These are phyloP conservation scores for Streptanthus diversifolius DNA, from an alignment of 345 rosid genomes.

Conservation along the genomic window DNA sequence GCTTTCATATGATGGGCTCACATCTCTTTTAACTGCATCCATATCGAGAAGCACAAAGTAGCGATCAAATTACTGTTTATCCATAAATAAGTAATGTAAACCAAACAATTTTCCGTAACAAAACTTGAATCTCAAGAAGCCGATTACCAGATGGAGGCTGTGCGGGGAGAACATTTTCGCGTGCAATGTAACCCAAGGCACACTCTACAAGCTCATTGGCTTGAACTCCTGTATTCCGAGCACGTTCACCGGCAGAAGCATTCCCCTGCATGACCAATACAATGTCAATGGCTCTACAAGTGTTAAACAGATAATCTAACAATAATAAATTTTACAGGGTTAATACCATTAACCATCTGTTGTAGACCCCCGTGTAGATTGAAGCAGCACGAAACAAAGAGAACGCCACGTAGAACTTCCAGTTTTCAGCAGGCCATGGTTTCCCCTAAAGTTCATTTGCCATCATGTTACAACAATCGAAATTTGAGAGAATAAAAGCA, in stretches of 20 bases:
- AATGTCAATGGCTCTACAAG: neutral
- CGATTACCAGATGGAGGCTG: conserved; percentile 68
- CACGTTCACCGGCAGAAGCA: conserved; percentile 94
- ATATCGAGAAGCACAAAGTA: neutral
- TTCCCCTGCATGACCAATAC: conserved; percentile 61
- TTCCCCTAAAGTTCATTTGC: conserved; percentile 51
- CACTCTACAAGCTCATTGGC: conserved; percentile 60
- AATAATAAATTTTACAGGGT: neutral
- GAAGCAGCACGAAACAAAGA: conserved; percentile 88
- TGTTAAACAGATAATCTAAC: neutral
- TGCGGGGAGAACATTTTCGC: conserved; percentile 58
- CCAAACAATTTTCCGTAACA: neutral
- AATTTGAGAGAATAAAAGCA: neutral
- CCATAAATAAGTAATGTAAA: neutral
- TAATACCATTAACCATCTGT: conserved; percentile 85
- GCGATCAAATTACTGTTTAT: neutral
- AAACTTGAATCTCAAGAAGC: neutral
- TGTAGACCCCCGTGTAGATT: conserved; percentile 70
- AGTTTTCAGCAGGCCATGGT: conserved; percentile 77
- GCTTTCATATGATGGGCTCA: conserved; percentile 33
- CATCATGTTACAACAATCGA: neutral
- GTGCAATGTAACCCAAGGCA: conserved; percentile 59
- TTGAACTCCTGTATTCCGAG: conserved; percentile 50
- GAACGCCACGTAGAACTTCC: conserved; percentile 96
- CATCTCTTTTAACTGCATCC: conserved; percentile 38